Evolutionary conservation across 352 stramenopile species (phyloP), one percentile per base, ranked within the genome.

Genomic region (Elongisporangium senticosum): DNA sequence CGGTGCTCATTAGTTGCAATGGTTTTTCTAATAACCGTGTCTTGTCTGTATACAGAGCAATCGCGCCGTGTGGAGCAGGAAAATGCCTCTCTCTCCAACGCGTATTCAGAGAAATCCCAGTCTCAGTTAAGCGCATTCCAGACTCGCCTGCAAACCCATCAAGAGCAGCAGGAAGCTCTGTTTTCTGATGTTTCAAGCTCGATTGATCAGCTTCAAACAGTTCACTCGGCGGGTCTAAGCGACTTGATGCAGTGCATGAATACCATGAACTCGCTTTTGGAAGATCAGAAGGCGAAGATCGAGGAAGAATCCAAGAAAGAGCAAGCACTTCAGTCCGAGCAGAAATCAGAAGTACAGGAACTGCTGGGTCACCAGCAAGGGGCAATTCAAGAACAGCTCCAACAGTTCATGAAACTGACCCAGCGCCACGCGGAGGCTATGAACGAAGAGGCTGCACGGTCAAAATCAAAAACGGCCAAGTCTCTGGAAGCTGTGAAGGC

Each of bases 71-170:
- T 75, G n/a, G 83, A 75, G 33, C 61, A 73, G 33, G 49, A 68
- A 8, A 93, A 93, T 61, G 67, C 68, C 48, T 65, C 72, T 11
- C 51, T 90, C 23, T 67, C 78, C 0, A 71, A 49, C 21, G 64
- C 61, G 7, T 89, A 83, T 60, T 72, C 69, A 8, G 70, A 66
- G n/a, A 56, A 73, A 0, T 79, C 79, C 3, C 55, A 79, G 3
- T 57, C 61, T 0, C 76, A 83, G 28, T 74, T 91, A 23, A 56
- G 64, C 7, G 49, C 56, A 3, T 90, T 89, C 37, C 65, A 86
- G 33, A 52, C 73, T 7, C 61, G 74, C 21, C 51, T 92, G 5
- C 49, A 61, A n/a, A 61, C 74, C 21, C 79, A 90, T 37, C 73
- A 89, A 53, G 56, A 78, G 13, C 65, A 62, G 19, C 83, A 93